Evolutionary conservation across 805 yeast genomes (phyloP), one percentile per base, ranked within the genome.

Genomic region (Hanseniaspora taiwanica): DNA sequence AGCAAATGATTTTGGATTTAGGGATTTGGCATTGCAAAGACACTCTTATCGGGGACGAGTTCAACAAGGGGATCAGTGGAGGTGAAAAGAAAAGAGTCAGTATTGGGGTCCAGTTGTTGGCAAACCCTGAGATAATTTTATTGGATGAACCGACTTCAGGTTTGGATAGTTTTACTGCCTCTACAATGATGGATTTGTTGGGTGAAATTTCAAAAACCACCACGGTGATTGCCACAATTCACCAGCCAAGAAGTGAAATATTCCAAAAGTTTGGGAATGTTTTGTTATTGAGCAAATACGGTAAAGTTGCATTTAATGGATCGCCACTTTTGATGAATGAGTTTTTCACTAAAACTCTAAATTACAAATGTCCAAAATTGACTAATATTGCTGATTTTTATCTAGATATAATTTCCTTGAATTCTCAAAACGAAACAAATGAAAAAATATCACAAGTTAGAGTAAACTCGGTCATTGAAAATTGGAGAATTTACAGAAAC

Each of bases 61-160:
- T 69, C 29, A 59, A 64, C 1, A 78, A 77, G 51, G 85, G 85
- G 25, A 72, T 89, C 12, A 81, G 91, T 14, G 95, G 95, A 14
- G 95, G 95, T 47, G 96, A 86, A 52, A 84, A 85, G 56, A 66
- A 94, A 50, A 66, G 94, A 48, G 79, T 85, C 0, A 78, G 89
- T 0, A 82, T 85, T 56, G 89, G 87, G 2, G 71, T 82, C 35
- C 94, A 84, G 53, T 61, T 85, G 27, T 60, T 85, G 32, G 75
- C 78, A 43, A 75, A 75, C 42, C 89, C 93, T 0, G 75, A 76
- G 42, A 66, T 85, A 29, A 55, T 85, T 27, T 67, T 85, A 38
- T 58, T 85, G 19, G 95, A 85, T 58, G 95, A 85, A 52, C 94
- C 95, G 2, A 85, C 94, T 0, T 81, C 93, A 4, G 95, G 95